Evolutionary conservation across 768 basidiomycete species (phyloP).

Genomic region (Boletus fagicola): DNA sequence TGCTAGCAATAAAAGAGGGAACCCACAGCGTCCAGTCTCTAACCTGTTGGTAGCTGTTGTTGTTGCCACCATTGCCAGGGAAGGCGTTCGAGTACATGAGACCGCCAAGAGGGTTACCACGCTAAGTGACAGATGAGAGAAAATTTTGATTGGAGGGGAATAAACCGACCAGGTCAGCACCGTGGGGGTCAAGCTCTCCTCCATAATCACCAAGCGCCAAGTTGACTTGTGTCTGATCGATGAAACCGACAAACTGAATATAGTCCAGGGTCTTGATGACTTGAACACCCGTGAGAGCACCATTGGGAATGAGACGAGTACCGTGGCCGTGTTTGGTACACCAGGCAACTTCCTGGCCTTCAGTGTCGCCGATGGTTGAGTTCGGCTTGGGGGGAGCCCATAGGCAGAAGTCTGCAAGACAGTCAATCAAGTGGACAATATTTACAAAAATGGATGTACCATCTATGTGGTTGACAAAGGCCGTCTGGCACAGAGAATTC

Average conservation of each 20-base stretch:
- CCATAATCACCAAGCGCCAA: slow-evolving; percentile 55
- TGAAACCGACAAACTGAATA: slow-evolving; percentile 59
- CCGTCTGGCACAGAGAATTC: slow-evolving; percentile 67
- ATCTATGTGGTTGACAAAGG: slow-evolving; percentile 56
- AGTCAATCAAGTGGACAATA: background rate
- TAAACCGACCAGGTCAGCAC: slow-evolving; percentile 54
- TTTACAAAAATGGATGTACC: slow-evolving; percentile 25
- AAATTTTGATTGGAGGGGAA: slow-evolving; percentile 14
- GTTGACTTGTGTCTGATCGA: slow-evolving; percentile 64
- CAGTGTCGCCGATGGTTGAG: slow-evolving; percentile 59
- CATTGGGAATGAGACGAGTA: slow-evolving; percentile 68
- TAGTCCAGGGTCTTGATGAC: slow-evolving; percentile 58
- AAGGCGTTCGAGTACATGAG: slow-evolving; percentile 64
- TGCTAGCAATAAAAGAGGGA: background rate
- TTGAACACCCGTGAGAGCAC: slow-evolving; percentile 64
- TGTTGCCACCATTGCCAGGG: slow-evolving; percentile 43
- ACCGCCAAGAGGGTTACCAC: slow-evolving; percentile 80
- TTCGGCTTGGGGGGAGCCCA: slow-evolving; percentile 57
- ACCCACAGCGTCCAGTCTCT: slow-evolving; percentile 69
- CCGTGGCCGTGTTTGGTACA: slow-evolving; percentile 73
- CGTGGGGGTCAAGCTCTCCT: slow-evolving; percentile 77
- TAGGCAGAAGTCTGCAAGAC: slow-evolving; percentile 59
- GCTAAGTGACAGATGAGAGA: slow-evolving; percentile 35
- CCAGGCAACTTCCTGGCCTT: slow-evolving; percentile 72
- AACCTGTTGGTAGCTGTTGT: slow-evolving; percentile 50